Evolutionary conservation across 371 early-diverging fungal species (phyloP), one percentile per base, ranked within the genome.

Genomic region (Mortierella sp.): DNA sequence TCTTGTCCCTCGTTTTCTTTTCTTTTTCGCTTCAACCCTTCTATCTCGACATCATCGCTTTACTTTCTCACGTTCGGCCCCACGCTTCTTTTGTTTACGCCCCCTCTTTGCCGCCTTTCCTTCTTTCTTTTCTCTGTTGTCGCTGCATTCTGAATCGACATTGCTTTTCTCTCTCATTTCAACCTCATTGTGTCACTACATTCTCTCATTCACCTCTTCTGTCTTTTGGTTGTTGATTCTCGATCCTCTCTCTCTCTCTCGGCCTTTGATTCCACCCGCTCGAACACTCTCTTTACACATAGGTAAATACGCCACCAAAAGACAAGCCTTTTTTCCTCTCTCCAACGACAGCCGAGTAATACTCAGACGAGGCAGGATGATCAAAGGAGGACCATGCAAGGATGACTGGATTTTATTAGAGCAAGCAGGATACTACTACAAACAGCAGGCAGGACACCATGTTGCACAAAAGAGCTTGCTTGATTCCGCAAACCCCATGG

Each of bases 291-390:
- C 9, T 13, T 11, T 28, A 11, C 28, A 28, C 3, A 34, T 14
- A 61, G 61, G 61, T 61, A 61, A 61, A 61, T 34, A 19, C 61
- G 61, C 61, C 61, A 61, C 61, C 61, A 61, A 61, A 61, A 6
- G 2, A 9, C 16, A 19, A 14, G 50, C 37, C 19, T 28, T 61
- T 34, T 28, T 31, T 16, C 19, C 19, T 31, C 16, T 2, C 8
- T 28, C 19, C 31, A 34, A 31, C 34, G 9, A 54, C 16, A 61
- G 1, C 34, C 19, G 19, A 14, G 61, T 31, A 31, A 19, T 34
- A 19, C 34, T 6, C 4, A 6, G 43, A 61, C 19, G 3, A 26
- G 0, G 16, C 59, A 61, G 61, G 16, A 34, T 6, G 16, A 19
- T 19, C 46, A 8, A 13, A 34, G 8, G 21, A 61, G 28, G 16